Base-by-base conservation (phyloP, 1,284 basidiomycete genomes). In the Agaricales sp. region DNA sequence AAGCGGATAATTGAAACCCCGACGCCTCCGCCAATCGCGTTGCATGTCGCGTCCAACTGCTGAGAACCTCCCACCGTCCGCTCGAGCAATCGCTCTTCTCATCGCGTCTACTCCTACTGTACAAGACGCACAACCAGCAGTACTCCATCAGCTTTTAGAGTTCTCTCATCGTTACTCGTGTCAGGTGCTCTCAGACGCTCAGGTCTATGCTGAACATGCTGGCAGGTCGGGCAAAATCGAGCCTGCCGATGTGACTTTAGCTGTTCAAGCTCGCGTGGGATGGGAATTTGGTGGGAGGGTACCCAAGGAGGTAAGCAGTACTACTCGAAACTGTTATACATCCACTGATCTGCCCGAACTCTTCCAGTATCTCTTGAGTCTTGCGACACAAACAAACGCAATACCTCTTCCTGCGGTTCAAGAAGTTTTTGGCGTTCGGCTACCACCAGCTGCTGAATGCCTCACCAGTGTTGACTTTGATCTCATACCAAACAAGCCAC, bases 151-250 rank as follows among this genome's bases (percentile, higher is more conserved):
- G 63, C 78, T 99, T 3, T 80, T 98, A 50, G 95, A 99, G 67
- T 97, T 99, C 63, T 84, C 95, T 0, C 87, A 97, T 64, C 77
- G 95, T 67, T 99, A 99, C 67, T 93, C 93, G 0, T 77, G 86
- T 22, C 93, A 98, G 56, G 87, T 97, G 13, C 70, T 99, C 41
- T 83, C 84, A 4, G 91, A 95, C 62, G 92, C 94, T 11, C 81
- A 89, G 53, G 81, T 93, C 20, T 95, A 97, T 62, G 87, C 93
- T 1, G 95, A 98, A 58, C 95, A 99, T 63, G 94, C 92, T 3
- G 85, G 83, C 14, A 73, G 85, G 41, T 41, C 39, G 18, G 82
- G 82, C 50, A 88, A 84, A 64, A 75, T 94, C 44, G 89, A 94
- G 54, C 39, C 16, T n/a, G 39, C 39, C 8, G 96, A 99, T 65